Evolutionary conservation across 257 asterid genomes (phyloP).

Genomic region (Sherardia arvensis): DNA sequence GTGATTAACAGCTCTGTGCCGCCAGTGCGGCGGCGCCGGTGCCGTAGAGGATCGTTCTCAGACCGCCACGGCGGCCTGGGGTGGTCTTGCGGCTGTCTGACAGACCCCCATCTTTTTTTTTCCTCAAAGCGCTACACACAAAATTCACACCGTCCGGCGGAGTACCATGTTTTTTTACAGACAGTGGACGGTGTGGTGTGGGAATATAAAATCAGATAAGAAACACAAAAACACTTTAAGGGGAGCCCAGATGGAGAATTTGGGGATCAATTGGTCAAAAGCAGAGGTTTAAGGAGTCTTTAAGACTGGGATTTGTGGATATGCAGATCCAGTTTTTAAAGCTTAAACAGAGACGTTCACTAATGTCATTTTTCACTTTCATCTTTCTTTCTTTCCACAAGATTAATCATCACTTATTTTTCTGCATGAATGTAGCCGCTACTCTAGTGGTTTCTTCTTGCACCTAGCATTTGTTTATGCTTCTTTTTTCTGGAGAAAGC

Average conservation of each 20-base stretch:
- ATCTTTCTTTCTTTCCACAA: background rate
- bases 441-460: slow-evolving; percentile 12
- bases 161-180: too few species aligned
- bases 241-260: slow-evolving; percentile 22
- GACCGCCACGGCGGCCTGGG: background rate
- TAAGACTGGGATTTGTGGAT: slow-evolving; percentile 18
- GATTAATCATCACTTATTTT: slow-evolving; percentile 6
- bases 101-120: background rate
- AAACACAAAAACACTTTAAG: slow-evolving; percentile 37
- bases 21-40: background rate
- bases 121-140: too few species aligned
- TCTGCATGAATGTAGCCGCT: slow-evolving; percentile 12
- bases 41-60: background rate
- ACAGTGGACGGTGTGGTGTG: too few species aligned
- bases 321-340: slow-evolving; percentile 14
- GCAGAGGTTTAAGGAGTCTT: slow-evolving; percentile 13
- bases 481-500: background rate
- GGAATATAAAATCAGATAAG: slow-evolving; percentile 15
- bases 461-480: background rate
- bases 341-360: slow-evolving; percentile 9
- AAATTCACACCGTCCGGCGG: too few species aligned
- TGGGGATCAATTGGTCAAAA: slow-evolving; percentile 37
- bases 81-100: slow-evolving; percentile 3
- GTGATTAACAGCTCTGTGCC: background rate
- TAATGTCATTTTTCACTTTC: slow-evolving; percentile 1